These are phyloP conservation scores for Botrytis byssoidea DNA, from an alignment of 2,329 filamentous ascomycete species.

Conservation along the genomic window DNA sequence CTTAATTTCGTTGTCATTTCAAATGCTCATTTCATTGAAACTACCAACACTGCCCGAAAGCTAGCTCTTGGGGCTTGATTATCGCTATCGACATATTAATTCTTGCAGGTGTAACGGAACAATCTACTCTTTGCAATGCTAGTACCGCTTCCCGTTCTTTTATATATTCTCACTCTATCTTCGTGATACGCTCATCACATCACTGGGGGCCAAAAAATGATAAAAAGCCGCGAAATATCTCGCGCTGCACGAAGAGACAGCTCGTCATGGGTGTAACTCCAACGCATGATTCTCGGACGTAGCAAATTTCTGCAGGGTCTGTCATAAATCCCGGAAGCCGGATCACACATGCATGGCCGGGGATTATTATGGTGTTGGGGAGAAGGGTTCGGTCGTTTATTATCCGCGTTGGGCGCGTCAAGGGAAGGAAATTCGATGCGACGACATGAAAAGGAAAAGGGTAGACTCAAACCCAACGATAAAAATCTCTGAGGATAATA, in stretches of 20 bases:
- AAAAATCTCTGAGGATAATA: background rate
- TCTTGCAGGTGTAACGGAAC: no score
- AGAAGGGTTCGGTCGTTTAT: background rate
- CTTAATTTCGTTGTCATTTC: background rate
- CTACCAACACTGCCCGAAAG: background rate
- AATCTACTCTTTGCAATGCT: background rate
- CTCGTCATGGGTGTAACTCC: slow-evolving; percentile 3
- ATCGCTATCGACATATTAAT: background rate
- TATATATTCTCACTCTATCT: background rate
- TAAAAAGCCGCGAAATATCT: background rate
- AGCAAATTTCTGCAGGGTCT: slow-evolving; percentile 2
- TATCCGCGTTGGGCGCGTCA: background rate
- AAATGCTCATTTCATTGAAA: background rate
- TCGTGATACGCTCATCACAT: background rate
- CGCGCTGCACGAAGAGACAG: background rate
- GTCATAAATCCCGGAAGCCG: background rate
- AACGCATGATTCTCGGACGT: background rate
- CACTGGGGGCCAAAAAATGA: background rate
- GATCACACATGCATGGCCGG: slow-evolving; percentile 5
- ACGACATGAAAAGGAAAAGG: background rate
- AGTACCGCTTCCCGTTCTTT: background rate
- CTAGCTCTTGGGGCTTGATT: background rate
- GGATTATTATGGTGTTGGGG: background rate
- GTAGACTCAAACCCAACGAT: background rate
- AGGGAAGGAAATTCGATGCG: background rate